Conservation (phyloP, 139 green algal genomes). For the Yamagishiella unicocca region DNA sequence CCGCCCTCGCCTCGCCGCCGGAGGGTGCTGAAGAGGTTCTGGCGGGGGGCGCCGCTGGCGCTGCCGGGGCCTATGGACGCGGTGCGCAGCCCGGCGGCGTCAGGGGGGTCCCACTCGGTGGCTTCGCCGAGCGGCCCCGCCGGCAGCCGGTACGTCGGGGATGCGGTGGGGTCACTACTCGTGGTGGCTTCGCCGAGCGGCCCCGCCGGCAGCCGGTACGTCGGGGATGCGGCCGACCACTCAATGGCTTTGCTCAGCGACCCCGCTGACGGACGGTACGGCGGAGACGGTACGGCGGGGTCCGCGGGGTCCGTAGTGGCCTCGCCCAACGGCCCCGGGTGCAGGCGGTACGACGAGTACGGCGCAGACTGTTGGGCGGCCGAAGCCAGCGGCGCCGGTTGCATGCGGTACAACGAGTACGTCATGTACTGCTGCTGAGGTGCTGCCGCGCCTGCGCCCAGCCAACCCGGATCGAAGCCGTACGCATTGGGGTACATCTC, state of each 20-base stretch:
- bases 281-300: not conserved
- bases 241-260: not conserved
- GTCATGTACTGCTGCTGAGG: not conserved
- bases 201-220: no score
- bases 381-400: not conserved
- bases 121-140: conserved; percentile 13
- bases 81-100: not conserved
- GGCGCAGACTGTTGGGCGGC: not conserved
- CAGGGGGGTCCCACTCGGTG: not conserved
- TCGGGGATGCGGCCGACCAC: no score
- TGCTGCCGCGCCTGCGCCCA: not conserved
- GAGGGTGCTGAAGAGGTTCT: conserved; percentile 43
- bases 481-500: not conserved
- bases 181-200: no score
- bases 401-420: not conserved
- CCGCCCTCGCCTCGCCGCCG: conserved; percentile 30
- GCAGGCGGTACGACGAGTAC: not conserved
- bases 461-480: not conserved
- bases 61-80: not conserved
- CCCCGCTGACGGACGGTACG: not conserved
- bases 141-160: no score
- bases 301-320: no score
- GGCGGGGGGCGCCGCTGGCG: not conserved
- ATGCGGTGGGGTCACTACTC: not conserved
- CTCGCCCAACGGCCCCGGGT: not conserved